Base-by-base conservation (phyloP, 495 filamentous ascomycete genomes). In the Gamarada debralockiae region DNA sequence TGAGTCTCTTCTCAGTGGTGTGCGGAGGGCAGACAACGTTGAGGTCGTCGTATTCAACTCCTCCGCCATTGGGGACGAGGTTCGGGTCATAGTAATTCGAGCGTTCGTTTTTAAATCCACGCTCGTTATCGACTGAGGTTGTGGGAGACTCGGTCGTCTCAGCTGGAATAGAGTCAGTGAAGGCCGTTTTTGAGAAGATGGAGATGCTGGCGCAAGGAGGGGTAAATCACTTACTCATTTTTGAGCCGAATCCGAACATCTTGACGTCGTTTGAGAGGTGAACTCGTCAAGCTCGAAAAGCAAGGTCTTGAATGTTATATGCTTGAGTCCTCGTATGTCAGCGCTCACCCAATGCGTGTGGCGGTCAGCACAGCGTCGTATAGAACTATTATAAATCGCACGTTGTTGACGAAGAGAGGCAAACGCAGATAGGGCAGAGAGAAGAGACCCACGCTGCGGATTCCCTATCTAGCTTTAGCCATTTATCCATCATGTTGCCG, bases 1-100 rank as follows among this genome's bases (percentile, higher is more conserved):
- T 79, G 41, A 97, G 72, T 58, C 73, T 80, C 56, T 79, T 75
- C 72, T 92, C 87, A 10, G 85, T 87, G 29, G 86, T 90, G 50
- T 84, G 76, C 18, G 80, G 61, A 18, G 83, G 81, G 54, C 70
- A 75, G 45, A 50, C 61, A 22, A 76, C 65, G 34, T 70, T 52
- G 34, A 70, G 58, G 18, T 73, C 73, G 52, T 73, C 70, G 48
- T 70, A 69, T 48, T 67, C 60, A 29, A 25, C 36, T n/a, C 5
- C 4, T 0, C 23, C 17, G 15, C 22, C 44, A 23, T 41, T 48
- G 21, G 45, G 33, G 0, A 50, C 41, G 15, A 63, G 6, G 43
- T 66, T 58, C 1, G 67, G 65, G 46, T 68, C 59, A 45, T 68
- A 67, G 52, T 59, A 59, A 38, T 61, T 67, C 23, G 55, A 59